phyloP scores from a whole-genome alignment of 306 rosid genomes.

The Prunus dulcis region DNA sequence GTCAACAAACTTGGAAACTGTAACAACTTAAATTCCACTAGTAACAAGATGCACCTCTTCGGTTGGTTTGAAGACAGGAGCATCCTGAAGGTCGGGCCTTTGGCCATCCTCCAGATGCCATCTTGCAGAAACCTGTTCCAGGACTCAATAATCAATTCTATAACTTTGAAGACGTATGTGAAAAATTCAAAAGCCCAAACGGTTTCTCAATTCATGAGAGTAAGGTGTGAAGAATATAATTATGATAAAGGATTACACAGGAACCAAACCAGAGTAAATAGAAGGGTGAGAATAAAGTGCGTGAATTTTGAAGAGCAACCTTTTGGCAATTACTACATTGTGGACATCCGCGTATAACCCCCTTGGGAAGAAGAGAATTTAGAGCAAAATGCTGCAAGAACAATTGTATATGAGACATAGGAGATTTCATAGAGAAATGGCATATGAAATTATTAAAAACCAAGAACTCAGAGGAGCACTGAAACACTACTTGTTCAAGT shows the following conservation, averaged over 20 bases:
- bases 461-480: slow-evolving; percentile 14
- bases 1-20: background rate
- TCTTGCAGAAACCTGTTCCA: slow-evolving; percentile 76
- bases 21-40: slow-evolving; percentile 16
- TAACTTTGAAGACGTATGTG: background rate
- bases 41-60: slow-evolving; percentile 67
- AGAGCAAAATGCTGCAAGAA: slow-evolving; percentile 64
- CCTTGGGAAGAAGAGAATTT: slow-evolving; percentile 59
- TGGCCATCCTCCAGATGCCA: slow-evolving; percentile 85
- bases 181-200: slow-evolving; percentile 1
- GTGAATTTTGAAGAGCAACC: slow-evolving; percentile 38
- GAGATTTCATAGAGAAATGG: slow-evolving; percentile 9
- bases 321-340: slow-evolving; percentile 83
- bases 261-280: slow-evolving; percentile 11
- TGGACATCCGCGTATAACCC: slow-evolving; percentile 92
- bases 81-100: slow-evolving; percentile 69
- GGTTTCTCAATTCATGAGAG: background rate
- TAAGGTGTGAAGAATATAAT: background rate
- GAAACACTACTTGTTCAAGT: slow-evolving; percentile 67
- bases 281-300: slow-evolving; percentile 11
- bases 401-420: slow-evolving; percentile 27
- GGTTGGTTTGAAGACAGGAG: slow-evolving; percentile 90
- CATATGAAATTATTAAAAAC: background rate
- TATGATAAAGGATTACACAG: background rate
- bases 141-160: slow-evolving; percentile 27